Base-by-base conservation (phyloP, 1,284 basidiomycete species). In the Sutorius eximius region DNA sequence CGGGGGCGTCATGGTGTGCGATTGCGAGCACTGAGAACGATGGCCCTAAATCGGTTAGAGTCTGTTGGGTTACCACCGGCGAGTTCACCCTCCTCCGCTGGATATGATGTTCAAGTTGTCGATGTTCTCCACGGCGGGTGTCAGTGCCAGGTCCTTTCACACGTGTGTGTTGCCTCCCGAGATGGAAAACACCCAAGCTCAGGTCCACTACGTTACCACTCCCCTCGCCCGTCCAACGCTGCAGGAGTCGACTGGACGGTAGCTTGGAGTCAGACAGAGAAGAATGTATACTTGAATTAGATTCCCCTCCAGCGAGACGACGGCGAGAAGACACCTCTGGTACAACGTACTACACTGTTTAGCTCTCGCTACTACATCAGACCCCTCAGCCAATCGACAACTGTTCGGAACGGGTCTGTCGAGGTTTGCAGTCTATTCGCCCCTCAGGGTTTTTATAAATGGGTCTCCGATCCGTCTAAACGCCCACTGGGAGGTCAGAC, bases 1-100 rank as follows among this genome's bases (percentile, higher is more conserved):
- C 3, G 67, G 68, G 1, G 65, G 65, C 44, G 66, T 62, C 65
- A 66, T 66, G 42, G 56, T 20, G 27, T 43, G 47, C 24, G 32
- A 37, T 27, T 42, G 27, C n/a, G 22, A 15, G 24, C 37, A 20
- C 5, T 5, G 45, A 22, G 11, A 24, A 11, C 5, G 8, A 20
- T 3, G 38, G 49, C 41, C 41, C 41, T 52, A 41, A 49, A 47
- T 18, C 12, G 34, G 43, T 45, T 33, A 29, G 40, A 47, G 18
- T 27, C 20, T 29, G 20, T 13, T n/a, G 15, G 27, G 32, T 38
- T 38, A 38, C 43, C 45, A n/a, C 27, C 13, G 1, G n/a, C 41
- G 12, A 20, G 45, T 41, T 16, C 16, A 29, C 37, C 13, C 38
- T 22, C 18, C 15, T 41, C 40, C 34, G 32, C 40, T 41, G 50